Evolutionary conservation across 139 green algal species (phyloP).

Genomic region (Chlorella sp.): DNA sequence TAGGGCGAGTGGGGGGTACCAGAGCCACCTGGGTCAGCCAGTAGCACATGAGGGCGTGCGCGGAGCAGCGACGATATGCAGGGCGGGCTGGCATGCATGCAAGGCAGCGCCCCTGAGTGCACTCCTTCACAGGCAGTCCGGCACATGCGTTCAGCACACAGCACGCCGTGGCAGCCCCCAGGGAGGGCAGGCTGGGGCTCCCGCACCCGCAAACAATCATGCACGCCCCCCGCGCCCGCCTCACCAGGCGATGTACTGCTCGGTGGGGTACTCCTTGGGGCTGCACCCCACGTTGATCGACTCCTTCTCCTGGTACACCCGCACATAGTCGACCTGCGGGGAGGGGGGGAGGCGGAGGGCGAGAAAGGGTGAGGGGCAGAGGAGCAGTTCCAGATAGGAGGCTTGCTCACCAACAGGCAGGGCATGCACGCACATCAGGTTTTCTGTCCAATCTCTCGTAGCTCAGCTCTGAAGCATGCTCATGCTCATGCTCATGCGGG

Average conservation of each 20-base stretch:
- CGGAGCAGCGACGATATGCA: no score
- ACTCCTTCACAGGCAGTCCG: no score
- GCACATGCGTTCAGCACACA: no score
- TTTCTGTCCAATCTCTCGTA: no score
- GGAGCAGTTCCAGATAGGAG: neutral
- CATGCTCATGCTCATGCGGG: no score
- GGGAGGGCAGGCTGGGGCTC: no score
- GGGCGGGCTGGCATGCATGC: neutral
- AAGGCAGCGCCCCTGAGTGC: neutral
- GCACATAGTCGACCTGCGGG: slow-evolving; percentile 8
- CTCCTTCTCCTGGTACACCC: slow-evolving; percentile 11
- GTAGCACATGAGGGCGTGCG: neutral
- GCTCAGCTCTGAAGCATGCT: no score
- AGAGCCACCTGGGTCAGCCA: neutral
- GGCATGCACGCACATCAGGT: no score
- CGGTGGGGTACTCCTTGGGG: neutral
- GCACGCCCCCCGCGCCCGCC: no score
- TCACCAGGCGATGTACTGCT: slow-evolving; percentile 26
- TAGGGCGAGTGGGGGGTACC: neutral
- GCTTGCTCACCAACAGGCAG: no score
- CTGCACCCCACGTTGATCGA: slow-evolving; percentile 20
- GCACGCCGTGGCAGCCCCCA: no score
- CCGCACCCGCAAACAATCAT: no score
- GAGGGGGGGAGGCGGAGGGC: neutral
- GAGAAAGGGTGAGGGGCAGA: neutral